Conservation (phyloP, 768 basidiomycete genomes). For the Sporobolomyces pararoseus region DNA sequence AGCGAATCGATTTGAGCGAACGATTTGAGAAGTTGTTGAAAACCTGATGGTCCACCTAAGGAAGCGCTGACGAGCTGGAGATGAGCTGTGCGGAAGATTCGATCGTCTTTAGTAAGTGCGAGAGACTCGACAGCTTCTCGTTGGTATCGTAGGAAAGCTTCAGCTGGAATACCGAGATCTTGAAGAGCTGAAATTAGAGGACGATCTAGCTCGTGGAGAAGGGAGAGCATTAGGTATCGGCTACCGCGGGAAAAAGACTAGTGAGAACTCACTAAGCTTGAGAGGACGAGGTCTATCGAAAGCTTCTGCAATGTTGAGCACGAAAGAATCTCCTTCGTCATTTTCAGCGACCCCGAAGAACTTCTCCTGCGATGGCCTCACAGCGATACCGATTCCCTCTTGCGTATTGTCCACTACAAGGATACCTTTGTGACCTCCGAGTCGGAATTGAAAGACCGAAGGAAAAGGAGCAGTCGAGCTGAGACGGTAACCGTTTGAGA, state of each 20-base stretch:
- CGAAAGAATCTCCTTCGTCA: background rate
- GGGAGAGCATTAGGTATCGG: background rate
- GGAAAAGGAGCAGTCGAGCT: background rate
- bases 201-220: too few relatives aligned
- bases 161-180: conserved; percentile 63
- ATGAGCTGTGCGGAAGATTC: conserved; percentile 56
- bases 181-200: conserved; percentile 54
- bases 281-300: conserved; percentile 10
- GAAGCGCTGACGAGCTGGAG: conserved; percentile 54
- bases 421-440: conserved; percentile 28
- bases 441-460: conserved; percentile 22
- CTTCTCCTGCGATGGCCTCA: conserved; percentile 22
- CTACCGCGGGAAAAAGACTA: background rate
- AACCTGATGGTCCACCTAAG: conserved; percentile 53
- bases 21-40: conserved; percentile 50
- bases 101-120: conserved; percentile 59
- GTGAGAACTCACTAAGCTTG: conserved; percentile 1
- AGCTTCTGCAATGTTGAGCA: conserved; percentile 24
- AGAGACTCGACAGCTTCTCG: conserved; percentile 59
- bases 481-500: background rate
- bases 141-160: conserved; percentile 64
- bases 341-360: background rate
- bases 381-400: background rate
- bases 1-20: conserved; percentile 48
- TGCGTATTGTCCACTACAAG: conserved; percentile 20